Evolutionary conservation across 495 filamentous ascomycete genomes (phyloP).

Genomic region (Penicillium dipodomyicola): DNA sequence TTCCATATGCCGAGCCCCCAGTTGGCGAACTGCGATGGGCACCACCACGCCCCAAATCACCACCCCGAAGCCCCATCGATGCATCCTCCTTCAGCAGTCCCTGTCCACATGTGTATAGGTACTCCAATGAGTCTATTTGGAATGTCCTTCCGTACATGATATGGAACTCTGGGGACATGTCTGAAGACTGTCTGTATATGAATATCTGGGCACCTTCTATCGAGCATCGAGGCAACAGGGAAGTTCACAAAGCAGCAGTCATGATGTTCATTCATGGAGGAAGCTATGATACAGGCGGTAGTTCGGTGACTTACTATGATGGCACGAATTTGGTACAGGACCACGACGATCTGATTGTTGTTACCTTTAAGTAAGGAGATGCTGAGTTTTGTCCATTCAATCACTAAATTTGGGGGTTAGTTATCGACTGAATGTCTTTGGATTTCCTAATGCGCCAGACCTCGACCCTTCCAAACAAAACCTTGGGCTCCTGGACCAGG

Average conservation of each 20-base stretch:
- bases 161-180: constrained; percentile 15
- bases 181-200: constrained; percentile 55
- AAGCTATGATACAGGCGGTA: constrained; percentile 31
- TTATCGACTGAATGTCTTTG: constrained; percentile 39
- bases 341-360: constrained; percentile 37
- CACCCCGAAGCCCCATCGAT: background rate
- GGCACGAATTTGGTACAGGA: constrained; percentile 32
- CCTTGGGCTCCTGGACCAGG: constrained; percentile 37
- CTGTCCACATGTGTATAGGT: constrained; percentile 15
- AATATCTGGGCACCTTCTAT: constrained; percentile 45
- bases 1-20: constrained; percentile 36
- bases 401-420: constrained; percentile 7
- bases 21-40: constrained; percentile 20
- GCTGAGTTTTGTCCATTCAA: background rate
- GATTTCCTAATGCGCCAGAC: constrained; percentile 33
- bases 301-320: constrained; percentile 40
- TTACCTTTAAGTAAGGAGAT: constrained; percentile 21
- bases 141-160: constrained; percentile 11
- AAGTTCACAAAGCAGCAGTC: constrained; percentile 13
- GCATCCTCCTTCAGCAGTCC: constrained; percentile 8
- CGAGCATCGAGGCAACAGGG: background rate
- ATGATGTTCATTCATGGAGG: constrained; percentile 26
- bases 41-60: constrained; percentile 15
- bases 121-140: constrained; percentile 16
- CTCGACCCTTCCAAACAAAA: constrained; percentile 24